Base-by-base conservation (phyloP, 2,329 filamentous ascomycete genomes). In the Colletotrichum simmondsii region DNA sequence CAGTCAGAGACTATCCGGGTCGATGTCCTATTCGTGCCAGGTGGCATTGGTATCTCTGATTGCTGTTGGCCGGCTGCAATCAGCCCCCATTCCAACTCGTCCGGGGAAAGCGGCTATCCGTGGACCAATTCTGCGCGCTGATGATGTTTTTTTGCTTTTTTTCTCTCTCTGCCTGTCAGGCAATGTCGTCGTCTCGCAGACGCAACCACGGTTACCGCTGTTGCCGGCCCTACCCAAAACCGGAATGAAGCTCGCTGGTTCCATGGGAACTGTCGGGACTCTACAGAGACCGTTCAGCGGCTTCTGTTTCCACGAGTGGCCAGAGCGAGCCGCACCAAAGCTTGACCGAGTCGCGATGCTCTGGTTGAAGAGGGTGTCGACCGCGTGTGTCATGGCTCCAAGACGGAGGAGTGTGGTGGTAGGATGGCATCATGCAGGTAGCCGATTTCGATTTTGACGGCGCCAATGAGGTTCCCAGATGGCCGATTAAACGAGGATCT, bases 341-440 rank as follows among this genome's bases (percentile, higher is more conserved):
- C 53, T 69, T 69, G 70, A 72, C 59, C 70, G 70, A 64, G 53
- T 59, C 54, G 42, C 63, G 42, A 30, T 46, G 32, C 64, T 30
- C 32, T 37, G 37, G 64, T 4, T n/a, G 19, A 22, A 49, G 42
- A 49, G 42, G 19, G 42, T 54, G 30, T 42, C 37, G 16, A 42
- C 37, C 37, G 37, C 65, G 42, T 60, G 42, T 54, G 59, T 69
- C 53, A 54, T 69, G 53, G 69, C 42, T 46, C 42, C 53, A 60
- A 28, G 59, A 42, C 28, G 32, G 32, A 49, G 56, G 52, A 64
- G 59, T 16, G 14, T 28, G 62, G 28, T 35, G 75, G 77, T 77
- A 73, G 76, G 72, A 80, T 76, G 65, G 53, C 77, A 76, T 77
- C 35, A 76, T 77, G 76, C 76, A 76, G 75, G 75, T 75, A 74